phyloP scores from a whole-genome alignment of 345 rosid genomes.

The Syzygium aqueum region DNA sequence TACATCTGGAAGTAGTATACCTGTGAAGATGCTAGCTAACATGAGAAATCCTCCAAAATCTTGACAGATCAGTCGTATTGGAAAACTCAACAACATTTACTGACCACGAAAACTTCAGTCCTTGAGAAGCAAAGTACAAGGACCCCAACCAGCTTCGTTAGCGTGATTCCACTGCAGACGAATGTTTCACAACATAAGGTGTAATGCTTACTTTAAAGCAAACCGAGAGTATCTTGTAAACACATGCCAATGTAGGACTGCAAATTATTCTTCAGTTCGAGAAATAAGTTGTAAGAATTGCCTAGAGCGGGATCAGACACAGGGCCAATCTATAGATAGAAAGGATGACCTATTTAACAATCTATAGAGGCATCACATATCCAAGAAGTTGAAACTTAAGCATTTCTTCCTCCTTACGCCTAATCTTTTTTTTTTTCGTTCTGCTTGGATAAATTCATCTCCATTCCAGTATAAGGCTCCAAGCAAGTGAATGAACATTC shows the following conservation, averaged over 20 bases:
- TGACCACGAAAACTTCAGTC: slow-evolving; percentile 93
- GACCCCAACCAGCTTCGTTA: slow-evolving; percentile 92
- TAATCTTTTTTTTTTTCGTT: background rate
- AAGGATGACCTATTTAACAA: background rate
- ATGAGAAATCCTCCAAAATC: background rate
- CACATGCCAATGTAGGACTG: background rate
- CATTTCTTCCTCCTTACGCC: background rate
- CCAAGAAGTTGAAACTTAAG: background rate
- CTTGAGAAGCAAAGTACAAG: slow-evolving; percentile 91
- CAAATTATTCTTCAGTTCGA: background rate
- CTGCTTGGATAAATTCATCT: background rate
- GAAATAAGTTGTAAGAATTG: background rate
- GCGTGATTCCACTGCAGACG: slow-evolving; percentile 73
- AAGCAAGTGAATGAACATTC: background rate
- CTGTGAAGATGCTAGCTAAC: slow-evolving; percentile 19
- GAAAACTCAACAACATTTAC: background rate
- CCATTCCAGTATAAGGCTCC: background rate
- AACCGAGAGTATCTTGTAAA: background rate
- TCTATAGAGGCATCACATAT: background rate
- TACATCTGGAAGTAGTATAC: slow-evolving; percentile 98
- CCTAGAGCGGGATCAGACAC: background rate
- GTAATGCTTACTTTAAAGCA: background rate
- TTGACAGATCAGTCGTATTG: background rate
- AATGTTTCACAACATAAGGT: background rate
- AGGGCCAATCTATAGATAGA: background rate